These are phyloP conservation scores for Aspergillus alliaceus DNA, from an alignment of 2,329 filamentous ascomycete species.

Conservation along the genomic window DNA sequence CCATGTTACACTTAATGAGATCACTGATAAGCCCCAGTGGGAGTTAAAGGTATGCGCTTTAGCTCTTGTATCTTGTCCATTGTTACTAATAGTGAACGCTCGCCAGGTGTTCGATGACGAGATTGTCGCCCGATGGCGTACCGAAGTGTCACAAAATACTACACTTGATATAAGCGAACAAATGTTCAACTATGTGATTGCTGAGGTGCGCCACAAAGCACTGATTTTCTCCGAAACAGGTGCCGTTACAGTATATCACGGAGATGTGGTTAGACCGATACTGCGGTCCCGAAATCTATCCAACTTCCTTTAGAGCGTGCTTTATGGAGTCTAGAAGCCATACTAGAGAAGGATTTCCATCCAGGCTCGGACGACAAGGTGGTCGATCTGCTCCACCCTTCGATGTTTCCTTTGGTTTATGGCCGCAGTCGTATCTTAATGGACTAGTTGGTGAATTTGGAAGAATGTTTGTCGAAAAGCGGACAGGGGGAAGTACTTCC, in stretches of 20 bases:
- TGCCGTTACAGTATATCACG: too few relatives aligned
- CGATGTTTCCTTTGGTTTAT: slow-evolving; percentile 41
- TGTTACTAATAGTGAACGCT: not conserved
- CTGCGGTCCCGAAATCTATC: slow-evolving; percentile 42
- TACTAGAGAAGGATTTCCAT: slow-evolving; percentile 60
- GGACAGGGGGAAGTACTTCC: slow-evolving; percentile 16
- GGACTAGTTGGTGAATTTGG: slow-evolving; percentile 17
- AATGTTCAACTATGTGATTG: slow-evolving; percentile 42
- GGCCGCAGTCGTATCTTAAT: slow-evolving; percentile 26
- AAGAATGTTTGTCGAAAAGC: slow-evolving; percentile 22
- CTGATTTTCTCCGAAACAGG: slow-evolving; percentile 46
- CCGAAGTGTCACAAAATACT: slow-evolving; percentile 28
- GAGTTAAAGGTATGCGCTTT: slow-evolving; percentile 34
- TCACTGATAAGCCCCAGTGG: slow-evolving; percentile 48
- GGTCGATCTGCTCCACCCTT: slow-evolving; percentile 66
- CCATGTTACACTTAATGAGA: too few relatives aligned
- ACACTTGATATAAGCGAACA: slow-evolving; percentile 36
- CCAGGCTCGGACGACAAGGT: slow-evolving; percentile 59
- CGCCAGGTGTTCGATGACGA: slow-evolving; percentile 33
- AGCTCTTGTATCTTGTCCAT: not conserved
- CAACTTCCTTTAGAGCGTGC: slow-evolving; percentile 46
- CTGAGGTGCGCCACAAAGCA: slow-evolving; percentile 47
- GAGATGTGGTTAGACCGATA: too few relatives aligned
- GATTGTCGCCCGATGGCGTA: slow-evolving; percentile 35
- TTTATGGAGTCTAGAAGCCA: slow-evolving; percentile 52